Base-by-base conservation (phyloP, 164 flowering plant species). In the Kingdonia uniflora region DNA sequence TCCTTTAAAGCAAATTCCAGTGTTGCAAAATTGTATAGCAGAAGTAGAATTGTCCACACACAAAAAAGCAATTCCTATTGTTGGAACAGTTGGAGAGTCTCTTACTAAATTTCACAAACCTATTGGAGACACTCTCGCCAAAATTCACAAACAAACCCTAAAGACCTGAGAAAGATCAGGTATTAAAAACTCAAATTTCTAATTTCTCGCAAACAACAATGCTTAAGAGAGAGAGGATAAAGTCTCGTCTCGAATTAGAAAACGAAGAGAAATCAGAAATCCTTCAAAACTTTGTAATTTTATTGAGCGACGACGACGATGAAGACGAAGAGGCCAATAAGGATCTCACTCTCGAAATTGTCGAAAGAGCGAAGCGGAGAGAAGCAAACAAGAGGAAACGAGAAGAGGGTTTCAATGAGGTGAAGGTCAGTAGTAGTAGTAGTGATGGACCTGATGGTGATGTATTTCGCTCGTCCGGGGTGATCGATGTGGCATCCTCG, bases 281-380 rank as follows among this genome's bases (percentile, higher is more conserved):
- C n/a, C n/a, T n/a, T n/a, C n/a, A n/a, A n/a, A 61, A 58, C 19
- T 49, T 54, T 0, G 47, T 53, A 14, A 54, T 58, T 15, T 50
- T 35, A 17, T 45, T 60, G 21, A 64, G 67, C 62, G 66, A 67
- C 42, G 72, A 75, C 54, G 81, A 74, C 52, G 81, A 74, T 44
- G 35, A 29, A 4, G 86, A 80, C 20, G 79, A 73, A 6, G 85
- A 76, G 50, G 87, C 80, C 0, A 79, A 82, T 52, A 76, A 75
- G 46, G 96, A 82, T 60, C 68, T 79, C 46, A 84, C 73, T 62
- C 69, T 79, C 42, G 66, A 74, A 58, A 74, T 80, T 42, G 80
- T 82, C 7, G 74, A 76, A 59, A 84, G 71, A 45, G 70, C 87
- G 0, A 61, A 69, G 65, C 38, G 40, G 59, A 72, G 72, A 39